Evolutionary conservation across 352 stramenopile genomes (phyloP).

Genomic region (Phytophthora pinifolia): DNA sequence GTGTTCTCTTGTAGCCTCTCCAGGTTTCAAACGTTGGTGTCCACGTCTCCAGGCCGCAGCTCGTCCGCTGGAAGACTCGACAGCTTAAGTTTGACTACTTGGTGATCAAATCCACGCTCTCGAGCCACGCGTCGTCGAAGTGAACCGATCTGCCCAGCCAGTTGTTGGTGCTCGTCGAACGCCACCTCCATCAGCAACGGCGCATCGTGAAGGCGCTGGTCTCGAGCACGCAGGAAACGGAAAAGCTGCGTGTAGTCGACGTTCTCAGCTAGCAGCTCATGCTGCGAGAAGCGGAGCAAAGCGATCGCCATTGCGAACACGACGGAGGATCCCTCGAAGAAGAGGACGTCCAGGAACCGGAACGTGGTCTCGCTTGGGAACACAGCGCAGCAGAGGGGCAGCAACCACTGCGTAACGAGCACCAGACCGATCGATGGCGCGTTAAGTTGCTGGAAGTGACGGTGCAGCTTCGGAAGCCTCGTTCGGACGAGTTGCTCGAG

Average conservation of each 20-base stretch:
- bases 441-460: conserved; percentile 60
- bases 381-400: conserved; percentile 63
- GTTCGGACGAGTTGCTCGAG: conserved; percentile 49
- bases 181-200: conserved; percentile 60
- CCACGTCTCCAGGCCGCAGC: conserved; percentile 19
- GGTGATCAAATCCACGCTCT: conserved; percentile 19
- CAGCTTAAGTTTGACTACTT: not conserved
- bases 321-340: conserved; percentile 51
- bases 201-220: conserved; percentile 61
- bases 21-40: conserved; percentile 4
- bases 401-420: conserved; percentile 65
- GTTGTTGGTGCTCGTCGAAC: conserved; percentile 44
- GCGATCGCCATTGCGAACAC: conserved; percentile 61
- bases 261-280: conserved; percentile 51
- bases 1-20: conserved; percentile 11
- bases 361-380: conserved; percentile 71
- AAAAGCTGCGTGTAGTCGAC: conserved; percentile 74
- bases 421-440: conserved; percentile 54
- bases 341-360: conserved; percentile 57
- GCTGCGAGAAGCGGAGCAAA: conserved; percentile 56
- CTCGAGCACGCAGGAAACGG: conserved; percentile 54
- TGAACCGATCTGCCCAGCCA: conserved; percentile 21
- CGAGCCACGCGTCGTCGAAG: conserved; percentile 12
- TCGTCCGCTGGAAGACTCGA: conserved; percentile 12
- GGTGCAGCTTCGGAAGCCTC: conserved; percentile 54